These are phyloP conservation scores for Epichloe festucae DNA, from an alignment of 2,329 filamentous ascomycete genomes.

Conservation along the genomic window DNA sequence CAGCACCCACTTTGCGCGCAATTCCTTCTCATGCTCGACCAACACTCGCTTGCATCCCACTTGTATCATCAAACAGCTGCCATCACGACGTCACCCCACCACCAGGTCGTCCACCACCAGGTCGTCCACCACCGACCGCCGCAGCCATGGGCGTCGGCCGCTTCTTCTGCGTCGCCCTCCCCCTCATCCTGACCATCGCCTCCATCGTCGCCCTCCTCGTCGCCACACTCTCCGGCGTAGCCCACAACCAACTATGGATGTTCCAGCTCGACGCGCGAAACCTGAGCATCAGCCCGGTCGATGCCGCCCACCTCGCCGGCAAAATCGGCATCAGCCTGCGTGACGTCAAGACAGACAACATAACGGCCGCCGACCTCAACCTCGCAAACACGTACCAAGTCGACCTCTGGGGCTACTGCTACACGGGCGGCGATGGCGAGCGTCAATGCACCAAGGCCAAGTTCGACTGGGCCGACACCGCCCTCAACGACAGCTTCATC, in stretches of 20 bases:
- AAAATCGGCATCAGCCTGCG: conserved; percentile 12
- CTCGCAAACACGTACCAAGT: conserved; percentile 71
- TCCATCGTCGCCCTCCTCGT: conserved; percentile 58
- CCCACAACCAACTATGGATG: conserved; percentile 43
- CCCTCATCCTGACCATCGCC: conserved; percentile 63
- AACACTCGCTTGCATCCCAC: too few species aligned
- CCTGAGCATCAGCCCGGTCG: conserved; percentile 30
- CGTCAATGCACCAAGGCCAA: conserved; percentile 57
- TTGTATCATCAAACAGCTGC: not conserved
- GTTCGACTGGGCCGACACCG: conserved; percentile 65
- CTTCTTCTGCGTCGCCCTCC: conserved; percentile 76
- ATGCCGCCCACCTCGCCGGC: conserved; percentile 23
- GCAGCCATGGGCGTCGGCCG: conserved; percentile 52
- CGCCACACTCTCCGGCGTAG: conserved; percentile 41
- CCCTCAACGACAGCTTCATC: conserved; percentile 49
- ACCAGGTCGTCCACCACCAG: not conserved
- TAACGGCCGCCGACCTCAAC: conserved; percentile 44
- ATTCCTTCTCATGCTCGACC: not conserved
- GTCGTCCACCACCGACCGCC: conserved; percentile 7
- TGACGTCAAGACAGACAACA: conserved; percentile 27
- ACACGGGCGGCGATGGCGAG: conserved; percentile 37
- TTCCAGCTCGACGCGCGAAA: conserved; percentile 50
- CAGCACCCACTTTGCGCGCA: not conserved
- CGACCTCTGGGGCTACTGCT: conserved; percentile 80
- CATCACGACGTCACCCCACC: not conserved